Evolutionary conservation across 139 green algal genomes (phyloP), one percentile per base, ranked within the genome.

Genomic region (Marvania coccoides): DNA sequence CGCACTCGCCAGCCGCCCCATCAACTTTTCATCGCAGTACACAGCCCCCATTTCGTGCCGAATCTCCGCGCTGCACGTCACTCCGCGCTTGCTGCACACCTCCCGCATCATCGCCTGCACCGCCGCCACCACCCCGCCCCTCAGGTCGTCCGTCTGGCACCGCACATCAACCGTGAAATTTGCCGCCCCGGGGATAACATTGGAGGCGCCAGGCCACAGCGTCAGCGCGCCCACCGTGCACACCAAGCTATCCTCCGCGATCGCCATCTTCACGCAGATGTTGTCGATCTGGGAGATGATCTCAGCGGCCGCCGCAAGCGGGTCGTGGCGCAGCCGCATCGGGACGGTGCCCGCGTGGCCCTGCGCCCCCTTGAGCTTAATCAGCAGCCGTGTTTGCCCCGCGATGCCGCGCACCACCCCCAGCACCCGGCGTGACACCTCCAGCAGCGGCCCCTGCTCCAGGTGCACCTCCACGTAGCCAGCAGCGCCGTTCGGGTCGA

Each of bases 381-480:
- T 68, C 19, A 64, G 63, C 24, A 93, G 63, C 3, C 90, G 81
- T 8, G 81, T 86, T 71, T 96, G 92, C 0, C 88, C 92, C 3
- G 90, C 83, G 12, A 98, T 98, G 42, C 74, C 88, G 12, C 73
- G 59, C 15, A 98, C 92, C 3, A 89, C 77, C 1, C 83, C 92
- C 28, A 97, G 51, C 2, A 85, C 66, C 54, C 75, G n/a, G 14
- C 51, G 69, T 0, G 46, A 19, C 3, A 47, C 28, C 75, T 97
- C 85, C 28, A 98, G 75, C 8, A 91, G 73, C 0, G 91, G 91
- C 3, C 92, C 92, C 68, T 98, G 92, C 72, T 98, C 92, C 38
- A 97, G 89, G 83, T 98, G 92, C 6, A 96, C 79, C 76, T 98
- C 90, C 24, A 97, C 71, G 61, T 97, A 97, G 33, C 80, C 62